These are phyloP conservation scores for Lithohypha guttulata DNA, from an alignment of 2,329 filamentous ascomycete species.

Conservation along the genomic window DNA sequence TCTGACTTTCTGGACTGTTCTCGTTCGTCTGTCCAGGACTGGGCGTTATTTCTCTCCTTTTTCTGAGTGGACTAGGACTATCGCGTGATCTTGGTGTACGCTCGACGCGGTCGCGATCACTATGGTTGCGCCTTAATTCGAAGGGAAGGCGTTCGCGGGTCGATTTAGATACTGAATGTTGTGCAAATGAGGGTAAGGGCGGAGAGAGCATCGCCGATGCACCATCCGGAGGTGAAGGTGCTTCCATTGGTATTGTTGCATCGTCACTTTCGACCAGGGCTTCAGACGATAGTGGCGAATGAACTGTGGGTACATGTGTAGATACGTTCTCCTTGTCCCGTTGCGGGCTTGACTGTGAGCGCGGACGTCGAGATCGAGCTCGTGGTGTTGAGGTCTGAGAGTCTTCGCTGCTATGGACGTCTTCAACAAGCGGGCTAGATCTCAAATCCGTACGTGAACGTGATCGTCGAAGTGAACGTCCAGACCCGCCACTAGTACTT, in stretches of 20 bases:
- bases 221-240: background rate
- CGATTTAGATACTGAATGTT: background rate
- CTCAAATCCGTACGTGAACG: background rate
- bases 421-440: background rate
- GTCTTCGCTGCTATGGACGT: background rate
- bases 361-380: background rate
- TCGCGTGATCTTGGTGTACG: background rate
- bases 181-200: background rate
- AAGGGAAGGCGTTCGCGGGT: background rate
- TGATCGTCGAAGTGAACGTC: background rate
- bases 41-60: constrained; percentile 3
- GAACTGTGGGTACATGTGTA: background rate
- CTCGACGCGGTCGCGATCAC: background rate
- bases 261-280: background rate
- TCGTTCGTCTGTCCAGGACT: background rate
- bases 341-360: background rate
- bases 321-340: background rate
- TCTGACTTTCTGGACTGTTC: too few relatives aligned
- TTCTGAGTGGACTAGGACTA: constrained; percentile 3
- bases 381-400: background rate
- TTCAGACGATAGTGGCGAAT: background rate
- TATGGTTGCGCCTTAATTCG: background rate
- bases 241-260: background rate
- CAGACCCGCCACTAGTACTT: too few relatives aligned
- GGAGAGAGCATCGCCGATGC: background rate